Evolutionary conservation across 352 stramenopile species (phyloP).

Genomic region (Pythium dissotocum): DNA sequence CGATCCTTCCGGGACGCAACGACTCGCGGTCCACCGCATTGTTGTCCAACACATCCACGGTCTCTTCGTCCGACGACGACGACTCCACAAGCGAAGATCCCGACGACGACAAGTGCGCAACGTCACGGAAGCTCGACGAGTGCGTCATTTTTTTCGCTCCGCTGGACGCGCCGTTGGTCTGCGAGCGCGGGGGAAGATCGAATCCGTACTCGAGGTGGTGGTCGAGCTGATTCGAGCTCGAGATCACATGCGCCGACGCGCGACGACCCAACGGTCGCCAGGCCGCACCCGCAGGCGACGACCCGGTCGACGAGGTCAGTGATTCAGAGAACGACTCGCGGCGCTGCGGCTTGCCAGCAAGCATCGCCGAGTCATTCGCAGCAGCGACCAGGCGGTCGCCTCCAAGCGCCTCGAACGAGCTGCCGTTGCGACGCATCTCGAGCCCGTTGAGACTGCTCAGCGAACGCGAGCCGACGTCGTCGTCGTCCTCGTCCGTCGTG

Average conservation of each 20-base stretch:
- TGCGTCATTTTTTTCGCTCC: constrained; percentile 17
- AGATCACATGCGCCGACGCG: constrained; percentile 25
- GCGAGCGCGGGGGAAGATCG: constrained; percentile 21
- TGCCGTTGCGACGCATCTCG: constrained; percentile 19
- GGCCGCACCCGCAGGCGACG: constrained; percentile 24
- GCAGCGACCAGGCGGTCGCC: background rate
- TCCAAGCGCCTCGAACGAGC: constrained; percentile 7
- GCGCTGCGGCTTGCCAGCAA: constrained; percentile 18
- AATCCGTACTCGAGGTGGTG: constrained; percentile 26
- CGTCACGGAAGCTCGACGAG: constrained; percentile 30
- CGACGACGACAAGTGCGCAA: constrained; percentile 17
- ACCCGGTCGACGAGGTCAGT: constrained; percentile 33
- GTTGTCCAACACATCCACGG: constrained; percentile 15
- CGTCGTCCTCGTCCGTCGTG: constrained; percentile 35
- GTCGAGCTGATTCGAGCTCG: constrained; percentile 34
- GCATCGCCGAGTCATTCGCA: constrained; percentile 11
- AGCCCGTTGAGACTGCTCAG: constrained; percentile 29
- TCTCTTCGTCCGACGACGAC: constrained; percentile 32
- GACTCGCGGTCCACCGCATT: constrained; percentile 19
- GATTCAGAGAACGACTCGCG: constrained; percentile 36
- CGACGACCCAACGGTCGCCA: constrained; percentile 36
- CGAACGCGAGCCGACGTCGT: constrained; percentile 32
- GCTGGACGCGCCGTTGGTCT: constrained; percentile 12
- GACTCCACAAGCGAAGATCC: constrained; percentile 31
- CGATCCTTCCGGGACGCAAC: constrained; percentile 13